Base-by-base conservation (phyloP, 78 protist species). In the Dictyostelium firmibasis region DNA sequence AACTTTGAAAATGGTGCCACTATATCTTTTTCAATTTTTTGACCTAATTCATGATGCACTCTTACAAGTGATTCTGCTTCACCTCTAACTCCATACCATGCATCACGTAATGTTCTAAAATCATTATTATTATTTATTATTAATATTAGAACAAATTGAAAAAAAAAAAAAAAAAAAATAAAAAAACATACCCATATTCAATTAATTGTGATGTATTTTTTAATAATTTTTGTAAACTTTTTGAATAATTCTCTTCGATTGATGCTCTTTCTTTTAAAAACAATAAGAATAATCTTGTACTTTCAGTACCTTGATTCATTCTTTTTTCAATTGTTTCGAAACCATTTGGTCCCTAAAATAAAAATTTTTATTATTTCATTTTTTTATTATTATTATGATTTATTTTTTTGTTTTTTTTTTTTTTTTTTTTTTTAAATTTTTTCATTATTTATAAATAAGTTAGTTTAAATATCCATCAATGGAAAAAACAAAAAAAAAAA, bases 11-110 rank as follows among this genome's bases (percentile, higher is more conserved):
- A 88, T 9, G 93, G 83, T 20, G 29, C 33, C 4, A 29, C 85
- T 18, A 88, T 88, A 31, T 88, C 93, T 36, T 81, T 88, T 7
- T 62, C 85, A 7, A 88, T 8, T 64, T 88, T 77, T 29, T 5
- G 10, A 20, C 75, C 9, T 41, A 88, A 33, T 67, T 88, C 93
- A 33, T 62, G 43, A 41, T 88, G 93, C 11, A 67, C 83, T 57
- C 81, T 47, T 13, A 88, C 62, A 11, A 64, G 53, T 41, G 85
- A 43, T 81, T 88, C 93, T 29, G 64, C 79, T 57, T 88, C 84
- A 33, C 93, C 93, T 81, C 93, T 77, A 8, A 88, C 81, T 23
- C 85, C 93, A 41, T 78, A 88, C 93, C 93, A 88, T 10, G 93
- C 86, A 79, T 88, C 93, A 38, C 93, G 36, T 7, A 88, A 50